Evolutionary conservation across 805 yeast genomes (phyloP).

Genomic region (Ascoidea asiatica): DNA sequence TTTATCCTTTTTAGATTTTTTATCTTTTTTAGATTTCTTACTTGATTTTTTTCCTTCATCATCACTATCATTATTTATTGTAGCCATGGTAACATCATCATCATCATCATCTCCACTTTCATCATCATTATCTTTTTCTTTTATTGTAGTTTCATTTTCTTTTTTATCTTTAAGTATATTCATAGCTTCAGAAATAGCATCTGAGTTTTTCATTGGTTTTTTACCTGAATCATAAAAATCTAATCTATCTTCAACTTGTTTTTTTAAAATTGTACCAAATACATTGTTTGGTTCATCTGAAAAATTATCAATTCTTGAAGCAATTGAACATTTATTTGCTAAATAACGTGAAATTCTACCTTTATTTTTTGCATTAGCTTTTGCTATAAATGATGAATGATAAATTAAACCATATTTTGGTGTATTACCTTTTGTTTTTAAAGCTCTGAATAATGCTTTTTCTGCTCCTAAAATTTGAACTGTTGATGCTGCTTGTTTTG

Average conservation of each 20-base stretch:
- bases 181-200: slow-evolving; percentile 88
- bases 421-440: slow-evolving; percentile 92
- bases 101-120: slow-evolving; percentile 17
- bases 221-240: slow-evolving; percentile 93
- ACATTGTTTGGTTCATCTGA: slow-evolving; percentile 86
- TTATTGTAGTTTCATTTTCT: slow-evolving; percentile 28
- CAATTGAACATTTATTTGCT: slow-evolving; percentile 98
- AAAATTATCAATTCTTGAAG: slow-evolving; percentile 95
- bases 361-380: slow-evolving; percentile 92
- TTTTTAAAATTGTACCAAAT: slow-evolving; percentile 82
- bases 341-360: slow-evolving; percentile 97
- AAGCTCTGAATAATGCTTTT: slow-evolving; percentile 91
- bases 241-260: slow-evolving; percentile 96
- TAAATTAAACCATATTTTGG: slow-evolving; percentile 93
- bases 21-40: slow-evolving; percentile 27
- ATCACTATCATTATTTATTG: slow-evolving; percentile 19
- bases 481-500: slow-evolving; percentile 98
- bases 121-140: slow-evolving; percentile 16
- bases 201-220: slow-evolving; percentile 91
- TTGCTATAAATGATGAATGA: slow-evolving; percentile 89
- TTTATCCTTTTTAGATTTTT: slow-evolving; percentile 34
- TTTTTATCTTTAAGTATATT: slow-evolving; percentile 38
- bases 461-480: slow-evolving; percentile 97
- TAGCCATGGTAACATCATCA: slow-evolving; percentile 16
- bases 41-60: slow-evolving; percentile 11